Evolutionary conservation across 352 stramenopile species (phyloP).

Genomic region (Pythium periplocum): DNA sequence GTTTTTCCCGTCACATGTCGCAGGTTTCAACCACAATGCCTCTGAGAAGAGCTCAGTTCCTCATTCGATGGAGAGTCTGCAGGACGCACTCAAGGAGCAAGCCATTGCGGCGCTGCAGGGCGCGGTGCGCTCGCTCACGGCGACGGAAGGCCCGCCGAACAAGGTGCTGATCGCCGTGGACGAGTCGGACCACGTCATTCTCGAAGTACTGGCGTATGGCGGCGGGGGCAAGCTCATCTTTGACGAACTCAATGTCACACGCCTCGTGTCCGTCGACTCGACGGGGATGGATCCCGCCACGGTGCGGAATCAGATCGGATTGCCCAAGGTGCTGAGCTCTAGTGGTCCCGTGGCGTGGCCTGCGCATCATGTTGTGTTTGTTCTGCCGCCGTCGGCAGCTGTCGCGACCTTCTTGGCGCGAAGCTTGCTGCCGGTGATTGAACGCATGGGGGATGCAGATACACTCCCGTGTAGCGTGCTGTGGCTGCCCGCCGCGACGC

Average conservation of each 20-base stretch:
- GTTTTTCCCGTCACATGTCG: too few relatives aligned
- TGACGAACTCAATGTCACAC: constrained; percentile 37
- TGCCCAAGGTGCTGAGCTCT: constrained; percentile 11
- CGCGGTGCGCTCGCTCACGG: constrained; percentile 20
- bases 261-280: constrained; percentile 44
- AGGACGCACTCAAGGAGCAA: constrained; percentile 44
- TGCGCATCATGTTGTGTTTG: constrained; percentile 31
- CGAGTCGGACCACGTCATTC: constrained; percentile 41
- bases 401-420: constrained; percentile 40
- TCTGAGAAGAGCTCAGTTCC: too few relatives aligned
- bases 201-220: constrained; percentile 65
- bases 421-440: constrained; percentile 24
- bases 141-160: background rate
- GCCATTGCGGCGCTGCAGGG: constrained; percentile 38
- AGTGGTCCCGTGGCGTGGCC: constrained; percentile 6
- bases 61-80: background rate
- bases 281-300: constrained; percentile 18
- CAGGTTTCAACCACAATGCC: too few relatives aligned
- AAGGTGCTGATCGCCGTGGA: constrained; percentile 46
- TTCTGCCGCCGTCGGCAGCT: constrained; percentile 45
- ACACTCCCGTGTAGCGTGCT: constrained; percentile 34
- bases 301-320: constrained; percentile 32
- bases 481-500: constrained; percentile 54
- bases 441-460: background rate
- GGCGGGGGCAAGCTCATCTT: constrained; percentile 63